These are phyloP conservation scores for Solanum gracilifrons DNA, from an alignment of 257 asterid species.

Conservation along the genomic window DNA sequence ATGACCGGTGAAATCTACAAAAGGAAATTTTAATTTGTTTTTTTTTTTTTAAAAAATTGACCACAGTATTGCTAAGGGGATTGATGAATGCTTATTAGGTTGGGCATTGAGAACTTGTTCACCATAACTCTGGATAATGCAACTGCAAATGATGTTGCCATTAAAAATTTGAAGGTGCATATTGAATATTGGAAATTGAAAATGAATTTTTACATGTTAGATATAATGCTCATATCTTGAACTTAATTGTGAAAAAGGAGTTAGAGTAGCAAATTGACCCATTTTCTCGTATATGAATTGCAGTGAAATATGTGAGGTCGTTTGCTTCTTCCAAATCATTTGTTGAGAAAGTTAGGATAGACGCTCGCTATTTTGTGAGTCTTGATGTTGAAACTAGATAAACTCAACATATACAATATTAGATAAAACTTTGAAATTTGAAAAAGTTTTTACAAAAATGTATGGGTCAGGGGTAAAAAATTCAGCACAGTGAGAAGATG, in stretches of 20 bases:
- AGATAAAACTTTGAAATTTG: too few species aligned
- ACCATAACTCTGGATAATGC: background rate
- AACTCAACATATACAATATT: too few species aligned
- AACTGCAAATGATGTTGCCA: background rate
- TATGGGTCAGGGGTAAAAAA: too few species aligned
- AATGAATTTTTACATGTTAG: background rate
- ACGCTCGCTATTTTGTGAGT: too few species aligned
- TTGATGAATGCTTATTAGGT: background rate
- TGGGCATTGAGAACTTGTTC: background rate
- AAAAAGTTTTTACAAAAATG: too few species aligned
- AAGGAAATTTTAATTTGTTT: too few species aligned
- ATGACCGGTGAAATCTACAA: background rate
- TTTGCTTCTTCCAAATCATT: too few species aligned
- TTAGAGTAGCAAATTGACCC: background rate
- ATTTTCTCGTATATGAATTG: background rate
- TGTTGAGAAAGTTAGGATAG: too few species aligned
- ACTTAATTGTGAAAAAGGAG: background rate
- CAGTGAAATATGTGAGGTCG: too few species aligned
- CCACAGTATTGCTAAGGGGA: background rate
- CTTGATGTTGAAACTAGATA: too few species aligned
- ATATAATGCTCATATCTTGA: too few species aligned
- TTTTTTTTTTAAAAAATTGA: background rate
- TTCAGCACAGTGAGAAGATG: background rate
- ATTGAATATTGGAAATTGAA: background rate
- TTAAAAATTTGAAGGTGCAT: background rate